phyloP scores from a whole-genome alignment of 805 yeast genomes.

The Lipomyces orientalis region DNA sequence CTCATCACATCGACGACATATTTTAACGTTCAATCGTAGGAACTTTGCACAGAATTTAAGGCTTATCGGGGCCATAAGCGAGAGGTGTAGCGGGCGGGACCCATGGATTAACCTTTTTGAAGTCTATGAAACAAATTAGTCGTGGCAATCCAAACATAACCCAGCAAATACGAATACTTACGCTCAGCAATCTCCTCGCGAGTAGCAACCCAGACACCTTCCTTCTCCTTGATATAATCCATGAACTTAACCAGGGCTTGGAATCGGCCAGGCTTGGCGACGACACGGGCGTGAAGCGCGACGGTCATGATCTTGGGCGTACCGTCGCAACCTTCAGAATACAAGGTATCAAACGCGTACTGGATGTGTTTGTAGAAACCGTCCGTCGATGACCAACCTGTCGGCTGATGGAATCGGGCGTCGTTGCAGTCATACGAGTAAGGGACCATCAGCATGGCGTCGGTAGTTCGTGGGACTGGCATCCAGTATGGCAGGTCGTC shows the following conservation, averaged over 20 bases:
- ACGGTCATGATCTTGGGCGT: slow-evolving; percentile 48
- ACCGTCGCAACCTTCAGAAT: slow-evolving; percentile 46
- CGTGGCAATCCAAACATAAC: neutral
- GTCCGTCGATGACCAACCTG: slow-evolving; percentile 43
- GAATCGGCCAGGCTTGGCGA: slow-evolving; percentile 49
- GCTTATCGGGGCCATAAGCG: slow-evolving; percentile 27
- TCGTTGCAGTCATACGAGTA: slow-evolving; percentile 46
- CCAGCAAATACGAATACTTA: slow-evolving; percentile 12
- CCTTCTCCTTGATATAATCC: slow-evolving; percentile 46
- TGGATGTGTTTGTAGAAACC: slow-evolving; percentile 46
- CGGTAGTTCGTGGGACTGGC: slow-evolving; percentile 44
- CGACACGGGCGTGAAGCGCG: slow-evolving; percentile 48
- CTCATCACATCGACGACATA: neutral
- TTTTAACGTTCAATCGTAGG: neutral
- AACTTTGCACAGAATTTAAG: slow-evolving; percentile 5
- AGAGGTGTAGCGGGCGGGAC: slow-evolving; percentile 32
- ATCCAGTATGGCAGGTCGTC: slow-evolving; percentile 51
- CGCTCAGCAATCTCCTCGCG: slow-evolving; percentile 48
- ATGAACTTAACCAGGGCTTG: slow-evolving; percentile 48
- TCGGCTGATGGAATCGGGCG: slow-evolving; percentile 42
- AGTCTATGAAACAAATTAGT: slow-evolving; percentile 19
- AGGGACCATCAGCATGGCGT: slow-evolving; percentile 44
- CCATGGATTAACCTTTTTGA: slow-evolving; percentile 34
- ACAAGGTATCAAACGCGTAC: slow-evolving; percentile 48
- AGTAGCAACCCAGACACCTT: slow-evolving; percentile 50